Evolutionary conservation across 2,329 filamentous ascomycete genomes (phyloP), one percentile per base, ranked within the genome.

Genomic region (Penicillium sp.): DNA sequence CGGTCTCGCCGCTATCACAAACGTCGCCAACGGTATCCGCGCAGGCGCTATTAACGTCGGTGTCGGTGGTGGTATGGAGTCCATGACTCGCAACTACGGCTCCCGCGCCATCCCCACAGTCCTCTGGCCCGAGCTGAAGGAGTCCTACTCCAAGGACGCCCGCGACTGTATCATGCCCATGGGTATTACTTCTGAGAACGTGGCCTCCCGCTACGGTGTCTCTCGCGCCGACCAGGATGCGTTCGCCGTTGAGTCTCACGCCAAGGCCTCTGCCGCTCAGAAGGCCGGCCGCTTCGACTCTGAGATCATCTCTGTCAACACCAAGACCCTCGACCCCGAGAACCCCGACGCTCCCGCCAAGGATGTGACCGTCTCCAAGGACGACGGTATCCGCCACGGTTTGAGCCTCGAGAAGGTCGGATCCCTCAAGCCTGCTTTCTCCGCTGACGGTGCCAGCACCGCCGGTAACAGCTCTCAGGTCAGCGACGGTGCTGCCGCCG

Each of bases 41-140:
- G 80, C 83, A 0, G 91, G 89, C 1, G 83, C 84, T 63, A 88
- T 93, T 48, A 83, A 86, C 58, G 80, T 82, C 0, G 92, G 91
- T 56, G 85, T 97, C 58, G 92, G 87, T 9, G 92, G 90, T 2
- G 92, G 92, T 29, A 96, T 95, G 90, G 92, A 97, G 82, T 93
- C 89, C 77, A 97, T 97, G 92, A 96, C 91, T 60, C 79, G 88
- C 61, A 96, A 96, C 76, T 97, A 97, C 75, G 92, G 87, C 48
- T 85, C 80, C 24, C 80, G 86, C 54, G 92, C 92, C n/a, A 94
- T 97, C 42, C 92, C 92, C 0, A 87, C 86, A 0, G 84, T 91
- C 59, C 75, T 91, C 10, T 96, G 91, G 91, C 86, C 88, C 0
- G 86, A 83, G 48, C 77, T 96, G 57, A 84, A 79, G 64, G 82